Conservation (phyloP, 2,329 filamentous ascomycete genomes). For the Xylaria sp. region DNA sequence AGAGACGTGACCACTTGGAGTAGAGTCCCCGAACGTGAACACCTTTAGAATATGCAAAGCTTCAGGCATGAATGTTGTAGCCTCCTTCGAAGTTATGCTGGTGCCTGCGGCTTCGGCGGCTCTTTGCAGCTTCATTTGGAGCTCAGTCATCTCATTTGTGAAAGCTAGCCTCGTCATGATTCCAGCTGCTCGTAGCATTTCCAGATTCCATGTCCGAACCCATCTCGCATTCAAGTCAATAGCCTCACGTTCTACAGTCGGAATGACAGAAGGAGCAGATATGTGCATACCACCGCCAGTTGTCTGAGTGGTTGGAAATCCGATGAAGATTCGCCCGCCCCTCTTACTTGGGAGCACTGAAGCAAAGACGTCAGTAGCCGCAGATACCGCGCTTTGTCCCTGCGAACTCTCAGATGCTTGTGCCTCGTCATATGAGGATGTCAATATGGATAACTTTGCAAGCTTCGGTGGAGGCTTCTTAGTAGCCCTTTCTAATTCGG, state of each 20-base stretch:
- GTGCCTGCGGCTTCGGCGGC: slow-evolving; percentile 57
- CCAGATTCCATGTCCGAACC: slow-evolving; percentile 94
- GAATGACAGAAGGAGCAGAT: slow-evolving; percentile 94
- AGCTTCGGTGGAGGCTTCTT: slow-evolving; percentile 95
- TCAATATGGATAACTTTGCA: slow-evolving; percentile 87
- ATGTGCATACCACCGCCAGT: slow-evolving; percentile 94
- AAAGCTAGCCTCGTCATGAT: slow-evolving; percentile 92
- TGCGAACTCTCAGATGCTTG: slow-evolving; percentile 70
- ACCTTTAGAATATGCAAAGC: slow-evolving; percentile 86
- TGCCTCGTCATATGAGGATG: slow-evolving; percentile 88
- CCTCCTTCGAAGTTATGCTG: slow-evolving; percentile 70
- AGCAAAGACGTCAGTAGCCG: slow-evolving; percentile 82
- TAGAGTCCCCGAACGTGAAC: slow-evolving; percentile 90
- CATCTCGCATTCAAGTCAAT: slow-evolving; percentile 96
- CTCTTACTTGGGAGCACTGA: slow-evolving; percentile 90
- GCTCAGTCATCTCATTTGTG: slow-evolving; percentile 83
- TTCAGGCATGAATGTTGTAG: slow-evolving; percentile 77
- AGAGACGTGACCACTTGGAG: slow-evolving; percentile 84
- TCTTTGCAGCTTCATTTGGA: slow-evolving; percentile 70
- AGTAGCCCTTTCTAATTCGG: slow-evolving; percentile 92
- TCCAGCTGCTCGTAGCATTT: slow-evolving; percentile 90
- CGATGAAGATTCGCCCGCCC: slow-evolving; percentile 91
- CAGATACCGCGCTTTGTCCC: slow-evolving; percentile 59
- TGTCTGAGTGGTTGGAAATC: slow-evolving; percentile 96
- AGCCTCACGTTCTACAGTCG: slow-evolving; percentile 95